Base-by-base conservation (phyloP, 2,329 filamentous ascomycete genomes). In the Fusarium sp. region DNA sequence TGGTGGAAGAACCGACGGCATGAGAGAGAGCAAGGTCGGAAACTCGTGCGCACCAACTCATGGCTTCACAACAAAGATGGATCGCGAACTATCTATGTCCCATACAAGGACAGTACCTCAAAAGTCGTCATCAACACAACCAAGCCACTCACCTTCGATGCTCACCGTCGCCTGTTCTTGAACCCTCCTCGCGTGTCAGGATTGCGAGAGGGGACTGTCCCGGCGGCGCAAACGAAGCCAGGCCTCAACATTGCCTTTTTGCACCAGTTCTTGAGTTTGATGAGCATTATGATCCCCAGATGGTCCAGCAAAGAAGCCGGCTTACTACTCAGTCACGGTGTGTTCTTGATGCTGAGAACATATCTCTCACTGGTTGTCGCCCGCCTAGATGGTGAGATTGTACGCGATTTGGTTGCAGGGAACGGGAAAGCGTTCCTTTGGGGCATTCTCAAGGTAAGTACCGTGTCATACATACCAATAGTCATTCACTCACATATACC, bases 231-330 rank as follows among this genome's bases (percentile, higher is more conserved):
- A 77, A 95, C 94, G 4, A 98, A 97, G 77, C 94, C 96, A 0
- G 96, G 96, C 1, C 82, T 99, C 38, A 99, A 99, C 76, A 85
- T 99, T 59, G 96, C 96, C 12, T 99, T 99, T 74, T 79, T 99
- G 52, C 96, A 99, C 77, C 96, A 99, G 79, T 98, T 99, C 73
- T 85, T 98, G 50, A 97, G 95, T 75, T 82, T 99, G 54, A 88
- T 98, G 81, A 97, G 94, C 80, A 98, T 99, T 75, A 97, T 98
- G 93, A 92, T 99, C 65, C 96, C 96, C 7, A 85, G 95, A 66
- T 97, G 95, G 91, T 91, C 91, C 17, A 97, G 94, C 78, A 99
- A 99, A 77, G 96, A 98, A 81, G 94, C 95, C 0, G 95, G 94
- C 2, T 81, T 99, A 66, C 83, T 99, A 28, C 79, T 97, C 65